Percentiles rank a stretch among this genome's conserved stretches.
These are phyloP conservation scores for Xylariaceae sp. DNA, from an alignment of 2,329 filamentous ascomycete genomes.

Conservation along the genomic window DNA sequence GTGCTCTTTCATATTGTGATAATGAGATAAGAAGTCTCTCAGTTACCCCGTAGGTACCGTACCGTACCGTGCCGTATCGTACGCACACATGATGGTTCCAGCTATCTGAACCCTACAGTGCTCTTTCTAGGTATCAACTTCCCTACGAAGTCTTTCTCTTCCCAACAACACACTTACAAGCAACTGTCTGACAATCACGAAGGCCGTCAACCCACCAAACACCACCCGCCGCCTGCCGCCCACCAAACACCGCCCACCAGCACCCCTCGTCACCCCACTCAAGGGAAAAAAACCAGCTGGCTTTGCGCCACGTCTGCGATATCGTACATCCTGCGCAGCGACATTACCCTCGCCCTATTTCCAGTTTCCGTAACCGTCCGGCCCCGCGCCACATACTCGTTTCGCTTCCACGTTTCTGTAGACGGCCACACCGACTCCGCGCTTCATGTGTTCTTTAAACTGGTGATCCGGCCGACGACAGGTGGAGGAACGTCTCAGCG, in stretches of 20 bases:
- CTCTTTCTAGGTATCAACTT: too few relatives aligned
- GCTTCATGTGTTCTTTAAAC: constrained; percentile 12
- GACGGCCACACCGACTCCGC: neutral
- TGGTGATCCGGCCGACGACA: constrained; percentile 7
- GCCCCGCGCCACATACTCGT: neutral
- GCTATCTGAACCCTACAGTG: too few relatives aligned
- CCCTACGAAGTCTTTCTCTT: too few relatives aligned
- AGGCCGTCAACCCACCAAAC: neutral
- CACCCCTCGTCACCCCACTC: neutral
- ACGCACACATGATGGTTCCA: too few relatives aligned
- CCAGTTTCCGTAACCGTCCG: neutral
- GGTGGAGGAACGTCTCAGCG: neutral
- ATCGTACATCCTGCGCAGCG: constrained; percentile 1
- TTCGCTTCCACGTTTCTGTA: neutral
- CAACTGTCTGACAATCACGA: too few relatives aligned
- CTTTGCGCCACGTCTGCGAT: constrained; percentile 6
- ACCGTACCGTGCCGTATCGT: too few relatives aligned
- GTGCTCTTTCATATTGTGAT: too few relatives aligned
- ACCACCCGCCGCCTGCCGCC: too few relatives aligned
- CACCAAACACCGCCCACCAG: neutral
- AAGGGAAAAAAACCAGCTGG: neutral
- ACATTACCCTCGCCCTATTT: neutral
- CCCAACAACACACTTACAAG: too few relatives aligned
- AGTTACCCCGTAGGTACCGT: too few relatives aligned
- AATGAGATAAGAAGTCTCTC: too few relatives aligned